These are phyloP conservation scores for Tolypocladium pustulatum DNA, from an alignment of 2,329 filamentous ascomycete genomes.

Conservation along the genomic window DNA sequence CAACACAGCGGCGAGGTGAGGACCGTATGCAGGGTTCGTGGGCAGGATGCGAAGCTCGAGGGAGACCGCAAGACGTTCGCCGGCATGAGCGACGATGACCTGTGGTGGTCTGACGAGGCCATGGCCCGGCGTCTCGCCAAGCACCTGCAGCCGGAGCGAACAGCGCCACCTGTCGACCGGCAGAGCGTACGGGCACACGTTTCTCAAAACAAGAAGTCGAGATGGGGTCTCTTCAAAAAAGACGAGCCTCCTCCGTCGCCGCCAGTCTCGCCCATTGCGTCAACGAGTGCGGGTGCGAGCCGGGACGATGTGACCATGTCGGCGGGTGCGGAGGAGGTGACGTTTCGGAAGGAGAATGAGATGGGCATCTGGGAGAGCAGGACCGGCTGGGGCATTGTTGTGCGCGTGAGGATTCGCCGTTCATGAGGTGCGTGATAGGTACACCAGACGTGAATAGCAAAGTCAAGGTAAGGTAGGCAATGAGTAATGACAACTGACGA, in stretches of 20 bases:
- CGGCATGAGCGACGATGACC: conserved; percentile 3
- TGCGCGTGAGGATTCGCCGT: conserved; percentile 20
- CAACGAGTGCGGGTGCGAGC: neutral
- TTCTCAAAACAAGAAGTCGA: conserved; percentile 20
- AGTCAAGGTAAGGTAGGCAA: neutral
- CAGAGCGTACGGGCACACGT: conserved; percentile 18
- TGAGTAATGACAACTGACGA: neutral
- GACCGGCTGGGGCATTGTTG: conserved; percentile 38
- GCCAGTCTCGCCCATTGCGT: neutral
- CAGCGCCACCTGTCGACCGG: conserved; percentile 10
- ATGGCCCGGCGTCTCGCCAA: conserved; percentile 34
- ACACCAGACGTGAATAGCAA: neutral
- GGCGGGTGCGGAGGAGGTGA: conserved; percentile 34
- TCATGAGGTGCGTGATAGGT: neutral
- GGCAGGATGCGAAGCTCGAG: neutral
- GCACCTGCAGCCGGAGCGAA: conserved; percentile 27
- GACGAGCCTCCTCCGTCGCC: conserved; percentile 6
- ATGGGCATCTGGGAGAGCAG: conserved; percentile 41
- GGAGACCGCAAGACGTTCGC: conserved; percentile 13
- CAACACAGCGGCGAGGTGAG: conserved; percentile 17
- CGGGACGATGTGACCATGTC: conserved; percentile 24
- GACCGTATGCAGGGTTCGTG: conserved; percentile 18
- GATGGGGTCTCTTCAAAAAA: conserved; percentile 23
- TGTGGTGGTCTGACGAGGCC: conserved; percentile 38
- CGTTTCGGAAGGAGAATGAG: conserved; percentile 39